A percentile compares a stretch with the other conserved stretches of the same genome.
Conservation (phyloP, 345 rosid genomes). For the thale cress (Arabidopsis thaliana) region TAIR10.1 NC_003070.9:11449501-11450000, state of each 20-base stretch:
- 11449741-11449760: slow-evolving; percentile 89
- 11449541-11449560: slow-evolving; percentile 73
- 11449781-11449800: slow-evolving; percentile 96
- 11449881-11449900: slow-evolving; percentile 1
- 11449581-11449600: slow-evolving; percentile 67
- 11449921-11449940: not conserved
- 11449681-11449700: slow-evolving; percentile 55
- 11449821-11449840: slow-evolving; percentile 85
- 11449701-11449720: slow-evolving; percentile 71
- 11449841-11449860: slow-evolving; percentile 97
- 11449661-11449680: slow-evolving; percentile 60
- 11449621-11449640: slow-evolving; percentile 53
- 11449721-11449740: slow-evolving; percentile 94
- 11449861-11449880: slow-evolving; percentile 70
- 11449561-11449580: slow-evolving; percentile 70
- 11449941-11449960: not conserved
- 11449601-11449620: slow-evolving; percentile 82
- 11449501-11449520: not conserved
- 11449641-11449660: slow-evolving; percentile 52
- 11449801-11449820: slow-evolving; percentile 91
- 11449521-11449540: not conserved
- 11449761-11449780: slow-evolving; percentile 89
- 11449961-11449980: slow-evolving; percentile 69
- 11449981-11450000: slow-evolving; percentile 85
- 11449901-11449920: not conserved